These are phyloP conservation scores for Protomyces inundatus DNA, from an alignment of 1,139 yeast genomes.

Conservation along the genomic window DNA sequence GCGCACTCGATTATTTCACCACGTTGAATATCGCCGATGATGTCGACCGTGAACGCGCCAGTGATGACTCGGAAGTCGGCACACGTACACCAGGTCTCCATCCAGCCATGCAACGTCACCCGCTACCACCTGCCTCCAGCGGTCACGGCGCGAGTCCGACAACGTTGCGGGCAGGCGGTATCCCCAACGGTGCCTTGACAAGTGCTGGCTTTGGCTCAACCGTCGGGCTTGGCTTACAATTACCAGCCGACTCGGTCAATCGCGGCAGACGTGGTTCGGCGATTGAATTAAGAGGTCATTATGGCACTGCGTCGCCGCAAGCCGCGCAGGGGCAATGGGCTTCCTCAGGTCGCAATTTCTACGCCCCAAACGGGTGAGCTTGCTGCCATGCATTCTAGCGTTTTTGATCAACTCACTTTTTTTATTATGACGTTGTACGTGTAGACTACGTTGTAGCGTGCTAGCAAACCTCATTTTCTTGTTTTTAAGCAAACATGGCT, in stretches of 20 bases:
- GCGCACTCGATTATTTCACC: constrained; percentile 19
- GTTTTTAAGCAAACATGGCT: constrained; percentile 27
- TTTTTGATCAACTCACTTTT: not conserved
- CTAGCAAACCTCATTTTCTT: not conserved
- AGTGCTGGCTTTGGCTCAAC: not conserved
- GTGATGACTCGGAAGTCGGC: constrained; percentile 23
- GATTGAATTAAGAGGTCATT: not conserved
- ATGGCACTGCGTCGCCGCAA: not conserved
- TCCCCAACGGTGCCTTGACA: not conserved
- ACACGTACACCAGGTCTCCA: constrained; percentile 24
- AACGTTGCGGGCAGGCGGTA: not conserved
- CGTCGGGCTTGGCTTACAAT: not conserved
- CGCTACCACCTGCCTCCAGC: not conserved
- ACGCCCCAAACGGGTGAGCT: not conserved
- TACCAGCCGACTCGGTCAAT: not conserved
- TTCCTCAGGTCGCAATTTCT: not conserved
- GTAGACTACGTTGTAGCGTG: no score
- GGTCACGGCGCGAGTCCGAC: no score
- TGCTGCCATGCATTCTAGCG: no score
- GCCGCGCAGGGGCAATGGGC: not conserved
- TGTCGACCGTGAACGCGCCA: constrained; percentile 9
- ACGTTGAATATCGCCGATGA: constrained; percentile 9
- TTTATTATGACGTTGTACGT: no score
- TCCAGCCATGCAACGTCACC: constrained; percentile 9
- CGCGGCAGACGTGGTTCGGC: not conserved